Percentiles rank a stretch among this genome's conserved stretches.
Evolutionary conservation across 257 asterid genomes (phyloP).

Genomic region (Asclepias syriaca): DNA sequence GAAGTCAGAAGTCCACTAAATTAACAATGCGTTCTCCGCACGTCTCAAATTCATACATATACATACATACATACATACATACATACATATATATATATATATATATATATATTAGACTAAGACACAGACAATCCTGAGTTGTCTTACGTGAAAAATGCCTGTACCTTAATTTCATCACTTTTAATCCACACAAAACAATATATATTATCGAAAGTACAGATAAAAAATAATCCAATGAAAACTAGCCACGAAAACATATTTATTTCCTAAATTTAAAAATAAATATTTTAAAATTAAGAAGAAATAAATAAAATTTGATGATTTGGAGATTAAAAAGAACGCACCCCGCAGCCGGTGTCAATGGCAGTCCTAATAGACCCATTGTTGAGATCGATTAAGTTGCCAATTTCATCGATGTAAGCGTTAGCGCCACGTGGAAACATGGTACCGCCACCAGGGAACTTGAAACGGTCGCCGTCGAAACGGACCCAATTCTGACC

Average conservation of each 20-base stretch:
- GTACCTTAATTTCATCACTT: too few species aligned
- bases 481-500: constrained; percentile 96
- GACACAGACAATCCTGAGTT: too few species aligned
- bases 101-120: too few species aligned
- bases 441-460: constrained; percentile 98
- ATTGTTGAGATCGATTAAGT: constrained; percentile 51
- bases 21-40: too few species aligned
- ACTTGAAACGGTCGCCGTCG: constrained; percentile 69
- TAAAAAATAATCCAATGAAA: too few species aligned
- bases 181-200: too few species aligned
- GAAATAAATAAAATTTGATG: neutral
- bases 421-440: constrained; percentile 94
- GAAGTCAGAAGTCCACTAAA: neutral
- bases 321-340: neutral
- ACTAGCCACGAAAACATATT: too few species aligned
- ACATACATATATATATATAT: too few species aligned
- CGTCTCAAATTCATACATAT: too few species aligned
- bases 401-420: constrained; percentile 82
- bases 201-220: too few species aligned
- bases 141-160: too few species aligned
- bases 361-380: constrained; percentile 84
- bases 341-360: constrained; percentile 95
- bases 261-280: neutral
- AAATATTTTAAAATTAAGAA: neutral
- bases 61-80: too few species aligned